These are phyloP conservation scores for Wickerhamomyces mucosus DNA, from an alignment of 805 yeast genomes.

Conservation along the genomic window DNA sequence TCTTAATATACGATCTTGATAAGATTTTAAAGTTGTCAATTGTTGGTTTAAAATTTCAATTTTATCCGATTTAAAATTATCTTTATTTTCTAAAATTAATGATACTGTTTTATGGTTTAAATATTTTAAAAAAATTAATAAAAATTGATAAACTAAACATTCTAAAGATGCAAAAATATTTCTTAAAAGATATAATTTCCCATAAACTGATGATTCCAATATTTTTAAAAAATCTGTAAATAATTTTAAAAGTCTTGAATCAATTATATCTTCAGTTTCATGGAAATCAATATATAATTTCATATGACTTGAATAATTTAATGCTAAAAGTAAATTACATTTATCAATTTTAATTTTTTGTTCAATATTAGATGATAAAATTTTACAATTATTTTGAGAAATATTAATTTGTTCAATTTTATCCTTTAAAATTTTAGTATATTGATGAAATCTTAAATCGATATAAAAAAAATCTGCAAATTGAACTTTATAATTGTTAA, in stretches of 20 bases:
- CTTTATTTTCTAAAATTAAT: slow-evolving; percentile 2
- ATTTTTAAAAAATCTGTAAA: slow-evolving; percentile 2
- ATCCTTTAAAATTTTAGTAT: slow-evolving; percentile 3
- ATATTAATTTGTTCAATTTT: neutral
- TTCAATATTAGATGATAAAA: no score
- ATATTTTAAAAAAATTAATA: slow-evolving; percentile 14
- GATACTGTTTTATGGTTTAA: slow-evolving; percentile 13
- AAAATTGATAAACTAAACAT: slow-evolving; percentile 14
- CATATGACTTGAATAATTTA: slow-evolving; percentile 9
- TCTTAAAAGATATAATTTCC: slow-evolving; percentile 4
- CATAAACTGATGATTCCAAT: slow-evolving; percentile 1
- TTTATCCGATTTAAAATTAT: no score
- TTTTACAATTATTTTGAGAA: neutral
- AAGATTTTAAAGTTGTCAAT: slow-evolving; percentile 2
- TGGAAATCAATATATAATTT: slow-evolving; percentile 10
- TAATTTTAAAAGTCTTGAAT: slow-evolving; percentile 8
- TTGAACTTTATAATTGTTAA: slow-evolving; percentile 4
- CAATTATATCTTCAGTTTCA: slow-evolving; percentile 9
- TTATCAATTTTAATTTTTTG: slow-evolving; percentile 1
- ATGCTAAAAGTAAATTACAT: slow-evolving; percentile 4
- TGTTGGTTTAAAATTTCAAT: no score
- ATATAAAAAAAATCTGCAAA: slow-evolving; percentile 5
- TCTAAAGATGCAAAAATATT: slow-evolving; percentile 10
- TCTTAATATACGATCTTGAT: slow-evolving; percentile 4
- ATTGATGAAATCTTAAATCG: slow-evolving; percentile 10